Evolutionary conservation across 2,329 filamentous ascomycete species (phyloP).

Genomic region (Colletotrichum tabaci): DNA sequence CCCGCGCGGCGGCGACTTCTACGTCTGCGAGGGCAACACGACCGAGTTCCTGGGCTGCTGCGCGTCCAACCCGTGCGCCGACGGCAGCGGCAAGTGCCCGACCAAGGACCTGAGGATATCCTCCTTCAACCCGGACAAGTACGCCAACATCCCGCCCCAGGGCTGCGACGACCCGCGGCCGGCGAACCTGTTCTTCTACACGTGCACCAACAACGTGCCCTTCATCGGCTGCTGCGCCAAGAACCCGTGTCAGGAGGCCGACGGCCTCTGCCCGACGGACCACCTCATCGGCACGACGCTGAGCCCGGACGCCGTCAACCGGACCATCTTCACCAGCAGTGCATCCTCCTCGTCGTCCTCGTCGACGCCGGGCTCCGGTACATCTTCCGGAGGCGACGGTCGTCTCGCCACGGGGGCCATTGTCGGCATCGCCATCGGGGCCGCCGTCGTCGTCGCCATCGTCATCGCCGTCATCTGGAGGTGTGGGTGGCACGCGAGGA

Average conservation of each 20-base stretch:
- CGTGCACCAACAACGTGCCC: slow-evolving; percentile 50
- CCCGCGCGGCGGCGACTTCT: slow-evolving; percentile 52
- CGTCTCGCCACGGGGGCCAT: slow-evolving; percentile 39
- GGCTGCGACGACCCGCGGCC: slow-evolving; percentile 47
- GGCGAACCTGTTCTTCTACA: slow-evolving; percentile 50
- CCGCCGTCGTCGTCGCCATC: slow-evolving; percentile 30
- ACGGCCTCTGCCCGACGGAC: slow-evolving; percentile 45
- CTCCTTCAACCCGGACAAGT: slow-evolving; percentile 49
- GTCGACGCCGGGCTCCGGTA: neutral
- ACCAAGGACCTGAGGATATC: slow-evolving; percentile 46
- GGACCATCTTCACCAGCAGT: slow-evolving; percentile 39
- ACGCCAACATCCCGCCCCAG: slow-evolving; percentile 50
- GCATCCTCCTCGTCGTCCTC: neutral
- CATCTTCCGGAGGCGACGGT: slow-evolving; percentile 6
- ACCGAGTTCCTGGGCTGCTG: slow-evolving; percentile 60
- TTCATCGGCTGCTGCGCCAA: slow-evolving; percentile 58
- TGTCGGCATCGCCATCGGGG: slow-evolving; percentile 45
- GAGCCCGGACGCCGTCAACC: slow-evolving; percentile 42
- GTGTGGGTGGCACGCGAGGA: slow-evolving; percentile 38
- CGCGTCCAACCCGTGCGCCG: slow-evolving; percentile 52
- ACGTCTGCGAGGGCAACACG: slow-evolving; percentile 52
- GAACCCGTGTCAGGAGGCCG: slow-evolving; percentile 50
- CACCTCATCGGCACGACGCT: slow-evolving; percentile 48
- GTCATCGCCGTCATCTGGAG: slow-evolving; percentile 37
- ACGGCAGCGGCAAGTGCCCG: slow-evolving; percentile 52